A percentile compares a stretch with the other conserved stretches of the same genome.
These are phyloP conservation scores for Neofusicoccum kwambonambiense DNA, from an alignment of 2,329 filamentous ascomycete species.

Conservation along the genomic window DNA sequence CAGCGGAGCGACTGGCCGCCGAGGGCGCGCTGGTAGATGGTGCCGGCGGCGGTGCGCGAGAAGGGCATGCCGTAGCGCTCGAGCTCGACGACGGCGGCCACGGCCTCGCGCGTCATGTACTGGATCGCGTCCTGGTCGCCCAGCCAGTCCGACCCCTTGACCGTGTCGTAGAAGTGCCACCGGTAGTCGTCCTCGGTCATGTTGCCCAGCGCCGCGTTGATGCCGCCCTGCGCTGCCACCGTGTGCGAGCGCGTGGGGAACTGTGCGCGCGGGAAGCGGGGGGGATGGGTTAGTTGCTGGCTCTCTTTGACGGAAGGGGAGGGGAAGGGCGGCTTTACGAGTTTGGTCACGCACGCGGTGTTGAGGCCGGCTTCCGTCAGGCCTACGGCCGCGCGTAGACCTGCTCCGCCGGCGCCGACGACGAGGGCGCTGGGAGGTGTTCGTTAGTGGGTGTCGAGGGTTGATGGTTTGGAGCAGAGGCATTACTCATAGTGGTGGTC, in stretches of 20 bases:
- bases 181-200: conserved; percentile 58
- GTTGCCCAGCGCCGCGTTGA: conserved; percentile 59
- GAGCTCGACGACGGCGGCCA: conserved; percentile 54
- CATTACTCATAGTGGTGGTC: conserved; percentile 38
- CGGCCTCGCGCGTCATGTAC: conserved; percentile 59
- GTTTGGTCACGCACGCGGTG: conserved; percentile 63
- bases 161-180: conserved; percentile 62
- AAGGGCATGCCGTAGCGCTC: conserved; percentile 58
- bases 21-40: conserved; percentile 50
- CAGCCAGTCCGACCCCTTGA: conserved; percentile 60
- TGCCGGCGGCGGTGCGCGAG: conserved; percentile 46
- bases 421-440: conserved; percentile 36
- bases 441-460: background rate
- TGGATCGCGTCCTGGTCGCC: conserved; percentile 61
- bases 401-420: conserved; percentile 59
- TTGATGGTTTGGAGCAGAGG: background rate
- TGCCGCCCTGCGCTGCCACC: conserved; percentile 66
- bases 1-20: conserved; percentile 49
- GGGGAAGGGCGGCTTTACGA: conserved; percentile 26
- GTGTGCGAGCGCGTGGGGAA: conserved; percentile 65
- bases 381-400: conserved; percentile 63
- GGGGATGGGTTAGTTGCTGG: no score
- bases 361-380: conserved; percentile 64
- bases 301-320: no score
- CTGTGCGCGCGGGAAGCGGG: background rate